phyloP scores from a whole-genome alignment of 306 rosid genomes.

The Mimosa pudica region DNA sequence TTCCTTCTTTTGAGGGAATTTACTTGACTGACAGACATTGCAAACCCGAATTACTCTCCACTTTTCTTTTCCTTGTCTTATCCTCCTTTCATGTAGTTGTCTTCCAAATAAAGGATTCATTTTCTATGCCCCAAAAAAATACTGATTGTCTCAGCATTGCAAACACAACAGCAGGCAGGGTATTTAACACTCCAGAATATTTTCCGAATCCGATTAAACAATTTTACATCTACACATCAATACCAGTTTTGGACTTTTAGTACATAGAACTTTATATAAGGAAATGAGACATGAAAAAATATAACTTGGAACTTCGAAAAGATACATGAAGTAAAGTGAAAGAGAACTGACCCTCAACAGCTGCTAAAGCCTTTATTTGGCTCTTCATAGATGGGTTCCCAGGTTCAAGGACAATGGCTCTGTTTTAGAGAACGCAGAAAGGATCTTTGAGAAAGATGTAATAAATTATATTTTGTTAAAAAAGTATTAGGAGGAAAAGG shows the following conservation, averaged over 20 bases:
- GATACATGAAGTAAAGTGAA: conserved; percentile 26
- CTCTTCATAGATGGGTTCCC: conserved; percentile 79
- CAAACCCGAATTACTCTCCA: background rate
- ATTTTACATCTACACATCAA: background rate
- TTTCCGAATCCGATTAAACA: background rate
- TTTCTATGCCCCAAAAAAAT: background rate
- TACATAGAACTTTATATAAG: background rate
- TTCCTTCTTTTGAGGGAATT: background rate
- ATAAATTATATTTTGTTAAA: background rate
- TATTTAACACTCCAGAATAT: background rate
- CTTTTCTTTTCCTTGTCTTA: background rate
- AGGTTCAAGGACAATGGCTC: conserved; percentile 87
- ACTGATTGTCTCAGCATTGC: background rate
- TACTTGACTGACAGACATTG: background rate
- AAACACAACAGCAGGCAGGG: background rate
- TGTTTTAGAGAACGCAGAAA: conserved; percentile 48
- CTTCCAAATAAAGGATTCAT: background rate
- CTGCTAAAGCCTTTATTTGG: conserved; percentile 67
- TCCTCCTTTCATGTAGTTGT: background rate
- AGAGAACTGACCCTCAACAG: conserved; percentile 67
- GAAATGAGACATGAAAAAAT: conserved; percentile 3
- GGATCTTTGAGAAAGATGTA: conserved; percentile 14
- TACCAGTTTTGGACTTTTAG: background rate
- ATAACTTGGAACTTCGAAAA: background rate
- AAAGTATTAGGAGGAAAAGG: background rate